A percentile compares a stretch with the other conserved stretches of the same genome.
These are phyloP conservation scores for Globisporangium polare DNA, from an alignment of 352 stramenopile species.

Conservation along the genomic window DNA sequence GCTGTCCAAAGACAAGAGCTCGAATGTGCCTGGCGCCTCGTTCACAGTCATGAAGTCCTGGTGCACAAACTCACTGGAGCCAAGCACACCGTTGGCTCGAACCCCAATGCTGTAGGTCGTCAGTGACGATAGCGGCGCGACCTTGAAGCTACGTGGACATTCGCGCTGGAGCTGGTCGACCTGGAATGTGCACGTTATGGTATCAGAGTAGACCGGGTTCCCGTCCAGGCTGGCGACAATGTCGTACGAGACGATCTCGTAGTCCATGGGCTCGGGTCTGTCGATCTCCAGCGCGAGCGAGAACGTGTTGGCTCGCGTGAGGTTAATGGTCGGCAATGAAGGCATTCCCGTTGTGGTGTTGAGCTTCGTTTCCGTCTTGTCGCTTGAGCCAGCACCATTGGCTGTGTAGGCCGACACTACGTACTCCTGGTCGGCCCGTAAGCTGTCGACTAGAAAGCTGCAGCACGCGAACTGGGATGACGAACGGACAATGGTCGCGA, in stretches of 20 bases:
- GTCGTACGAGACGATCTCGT: slow-evolving; percentile 36
- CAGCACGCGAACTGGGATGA: slow-evolving; percentile 40
- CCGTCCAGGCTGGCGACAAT: slow-evolving; percentile 16
- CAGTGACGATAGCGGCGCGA: not conserved
- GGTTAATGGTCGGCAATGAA: slow-evolving; percentile 4
- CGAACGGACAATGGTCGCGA: slow-evolving; percentile 8
- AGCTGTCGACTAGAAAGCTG: slow-evolving; percentile 25
- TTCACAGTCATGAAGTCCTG: not conserved
- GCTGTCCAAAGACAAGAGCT: slow-evolving; percentile 19
- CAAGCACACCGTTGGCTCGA: slow-evolving; percentile 2
- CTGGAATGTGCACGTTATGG: not conserved
- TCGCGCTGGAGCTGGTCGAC: not conserved
- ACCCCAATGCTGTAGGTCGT: slow-evolving; percentile 8
- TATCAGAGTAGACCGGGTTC: slow-evolving; percentile 2
- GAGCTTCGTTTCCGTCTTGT: slow-evolving; percentile 17
- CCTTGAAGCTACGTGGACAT: not conserved
- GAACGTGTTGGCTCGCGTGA: slow-evolving; percentile 37
- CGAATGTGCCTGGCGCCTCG: slow-evolving; percentile 15
- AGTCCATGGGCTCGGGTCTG: slow-evolving; percentile 13
- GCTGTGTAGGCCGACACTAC: slow-evolving; percentile 22
- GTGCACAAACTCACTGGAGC: not conserved
- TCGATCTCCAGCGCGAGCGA: slow-evolving; percentile 28
- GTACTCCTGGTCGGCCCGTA: slow-evolving; percentile 27
- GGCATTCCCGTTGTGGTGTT: slow-evolving; percentile 36
- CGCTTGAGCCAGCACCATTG: slow-evolving; percentile 23